Evolutionary conservation across 116 monocot genomes (phyloP), one percentile per base, ranked within the genome.

Genomic region (Zostera marina): DNA sequence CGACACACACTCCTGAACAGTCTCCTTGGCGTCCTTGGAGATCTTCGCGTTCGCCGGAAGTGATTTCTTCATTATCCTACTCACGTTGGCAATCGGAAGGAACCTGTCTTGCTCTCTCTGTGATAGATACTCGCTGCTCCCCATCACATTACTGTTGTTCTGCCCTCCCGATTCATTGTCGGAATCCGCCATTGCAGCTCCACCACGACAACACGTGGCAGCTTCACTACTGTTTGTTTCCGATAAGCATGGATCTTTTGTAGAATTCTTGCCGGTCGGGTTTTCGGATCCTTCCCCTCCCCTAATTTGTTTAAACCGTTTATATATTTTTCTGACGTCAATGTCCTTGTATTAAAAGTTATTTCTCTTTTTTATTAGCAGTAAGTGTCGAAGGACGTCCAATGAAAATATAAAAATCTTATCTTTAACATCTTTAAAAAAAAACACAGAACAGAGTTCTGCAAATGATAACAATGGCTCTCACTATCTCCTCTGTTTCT

Each of bases 11-110:
- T 78, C 78, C 56, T 78, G 78, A 20, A 78, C 78, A 25, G 78
- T 80, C 66, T 84, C 84, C 74, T 84, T 78, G 14, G 78, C 78
- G 58, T 78, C 78, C 69, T 78, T 78, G 62, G 73, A 73, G 60
- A 59, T 59, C 59, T 59, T 59, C 11, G 70, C 81, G 59, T 75
- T 73, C 39, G 67, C 76, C 46, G 81, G 76, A 24, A 81, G 68
- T 8, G 73, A 73, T 56, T 73, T 70, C 75, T 76, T 75, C 81
- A 81, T 81, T 47, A 79, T 79, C 62, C 79, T 22, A 68, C 79
- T 79, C 52, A 79, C 79, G 72, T 79, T 79, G n/a, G 75, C 79
- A 41, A 79, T 79, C 41, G 79, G 79, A n/a, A 79, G 69, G 65
- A 79, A 68, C 23, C 79, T 53, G 44, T 79, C 79, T 48, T 79